Percentiles rank a stretch among this genome's conserved stretches.
phyloP scores from a whole-genome alignment of 2,329 filamentous ascomycete species.

The Neonectria ditissima region DNA sequence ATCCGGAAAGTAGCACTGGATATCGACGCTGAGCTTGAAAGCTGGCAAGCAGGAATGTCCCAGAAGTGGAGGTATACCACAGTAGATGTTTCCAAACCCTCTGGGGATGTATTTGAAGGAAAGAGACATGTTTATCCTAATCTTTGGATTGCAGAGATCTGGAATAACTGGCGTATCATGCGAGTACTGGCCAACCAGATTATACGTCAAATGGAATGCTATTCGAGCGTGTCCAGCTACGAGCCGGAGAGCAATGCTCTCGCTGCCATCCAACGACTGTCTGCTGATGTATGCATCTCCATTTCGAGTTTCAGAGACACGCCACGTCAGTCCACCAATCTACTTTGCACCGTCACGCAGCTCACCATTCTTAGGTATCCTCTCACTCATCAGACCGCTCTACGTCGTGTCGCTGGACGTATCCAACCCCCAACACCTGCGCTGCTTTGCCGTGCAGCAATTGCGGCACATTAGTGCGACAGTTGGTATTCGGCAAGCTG shows the following conservation, averaged over 20 bases:
- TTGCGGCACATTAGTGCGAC: background rate
- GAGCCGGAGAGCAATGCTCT: background rate
- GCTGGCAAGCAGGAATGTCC: background rate
- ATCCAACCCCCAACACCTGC: background rate
- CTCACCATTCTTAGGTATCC: background rate
- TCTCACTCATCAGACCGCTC: background rate
- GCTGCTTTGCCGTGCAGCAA: background rate
- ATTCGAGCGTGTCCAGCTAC: too few relatives aligned
- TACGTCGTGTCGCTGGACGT: background rate
- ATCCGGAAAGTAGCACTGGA: background rate
- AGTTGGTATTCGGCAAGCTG: background rate
- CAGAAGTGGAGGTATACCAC: background rate
- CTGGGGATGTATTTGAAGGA: background rate
- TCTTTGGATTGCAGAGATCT: background rate
- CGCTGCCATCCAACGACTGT: background rate
- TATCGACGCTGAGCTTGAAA: background rate
- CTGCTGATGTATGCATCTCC: background rate
- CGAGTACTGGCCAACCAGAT: background rate
- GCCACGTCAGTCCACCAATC: background rate
- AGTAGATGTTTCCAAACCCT: background rate
- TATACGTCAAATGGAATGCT: background rate
- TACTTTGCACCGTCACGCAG: background rate
- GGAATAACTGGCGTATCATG: slow-evolving; percentile 6
- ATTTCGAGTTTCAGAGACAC: background rate
- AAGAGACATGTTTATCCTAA: background rate